Evolutionary conservation across 805 yeast genomes (phyloP).

Genomic region (Pichia rugopelliculosa): DNA sequence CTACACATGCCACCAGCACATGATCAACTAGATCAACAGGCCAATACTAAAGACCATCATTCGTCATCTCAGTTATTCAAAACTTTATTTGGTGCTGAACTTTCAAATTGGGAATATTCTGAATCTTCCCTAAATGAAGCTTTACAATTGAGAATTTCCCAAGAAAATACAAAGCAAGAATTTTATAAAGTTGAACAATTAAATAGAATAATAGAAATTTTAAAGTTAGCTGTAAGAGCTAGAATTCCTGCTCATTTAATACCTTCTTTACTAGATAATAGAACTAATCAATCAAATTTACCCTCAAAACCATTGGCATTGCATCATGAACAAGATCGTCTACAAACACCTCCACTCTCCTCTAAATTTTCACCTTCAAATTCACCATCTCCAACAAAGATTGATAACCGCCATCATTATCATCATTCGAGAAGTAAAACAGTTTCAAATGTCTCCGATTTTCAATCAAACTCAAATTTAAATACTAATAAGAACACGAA

Average conservation of each 20-base stretch:
- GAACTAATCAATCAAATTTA: too few species aligned
- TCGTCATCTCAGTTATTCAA: slow-evolving; percentile 25
- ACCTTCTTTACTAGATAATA: slow-evolving; percentile 43
- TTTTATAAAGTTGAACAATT: slow-evolving; percentile 59
- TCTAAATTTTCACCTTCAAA: slow-evolving; percentile 5
- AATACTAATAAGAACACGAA: not conserved
- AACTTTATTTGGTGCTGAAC: slow-evolving; percentile 46
- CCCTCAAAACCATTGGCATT: not conserved
- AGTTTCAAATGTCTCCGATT: slow-evolving; percentile 10
- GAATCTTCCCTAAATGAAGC: slow-evolving; percentile 54
- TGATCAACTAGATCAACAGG: not conserved
- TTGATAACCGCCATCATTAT: too few species aligned
- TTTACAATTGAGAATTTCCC: slow-evolving; percentile 55
- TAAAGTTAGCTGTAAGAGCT: slow-evolving; percentile 51
- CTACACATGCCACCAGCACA: not conserved
- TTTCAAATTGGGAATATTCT: slow-evolving; percentile 46
- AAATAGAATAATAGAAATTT: slow-evolving; percentile 50
- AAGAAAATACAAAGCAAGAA: slow-evolving; percentile 79
- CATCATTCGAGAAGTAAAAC: slow-evolving; percentile 12
- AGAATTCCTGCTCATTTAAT: slow-evolving; percentile 61
- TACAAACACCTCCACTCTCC: slow-evolving; percentile 7
- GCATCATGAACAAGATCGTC: too few species aligned
- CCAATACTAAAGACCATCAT: not conserved
- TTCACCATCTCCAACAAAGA: slow-evolving; percentile 8
- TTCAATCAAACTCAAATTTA: slow-evolving; percentile 1